Conservation (phyloP, 148 eudicot species). For the Rhododendron mucronatum region DNA sequence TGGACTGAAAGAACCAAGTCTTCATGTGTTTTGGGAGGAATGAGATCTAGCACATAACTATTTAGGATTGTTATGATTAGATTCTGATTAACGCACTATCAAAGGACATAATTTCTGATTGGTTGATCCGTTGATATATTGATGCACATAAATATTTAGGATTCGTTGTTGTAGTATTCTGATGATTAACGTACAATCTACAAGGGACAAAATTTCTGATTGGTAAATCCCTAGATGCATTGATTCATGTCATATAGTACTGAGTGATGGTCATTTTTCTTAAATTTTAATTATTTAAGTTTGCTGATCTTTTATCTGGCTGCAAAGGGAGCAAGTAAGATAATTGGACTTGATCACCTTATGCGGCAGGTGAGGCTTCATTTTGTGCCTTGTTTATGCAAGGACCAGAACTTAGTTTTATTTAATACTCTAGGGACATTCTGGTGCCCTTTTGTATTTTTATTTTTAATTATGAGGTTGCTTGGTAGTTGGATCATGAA, state of each 20-base stretch:
- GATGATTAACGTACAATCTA: not conserved
- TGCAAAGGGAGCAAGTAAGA: slow-evolving; percentile 33
- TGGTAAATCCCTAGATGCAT: not conserved
- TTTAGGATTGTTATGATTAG: not conserved
- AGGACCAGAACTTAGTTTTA: slow-evolving; percentile 19
- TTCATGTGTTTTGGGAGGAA: not conserved
- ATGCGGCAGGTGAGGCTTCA: slow-evolving; percentile 59
- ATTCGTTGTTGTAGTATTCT: not conserved
- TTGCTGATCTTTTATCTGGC: slow-evolving; percentile 6
- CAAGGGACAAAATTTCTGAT: not conserved
- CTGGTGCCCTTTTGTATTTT: slow-evolving; percentile 3
- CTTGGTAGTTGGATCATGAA: not conserved
- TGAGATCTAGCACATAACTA: not conserved
- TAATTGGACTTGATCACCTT: slow-evolving; percentile 75
- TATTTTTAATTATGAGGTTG: not conserved
- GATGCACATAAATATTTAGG: not conserved
- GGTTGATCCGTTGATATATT: not conserved
- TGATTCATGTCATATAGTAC: not conserved
- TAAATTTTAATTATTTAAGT: not conserved
- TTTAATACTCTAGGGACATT: not conserved
- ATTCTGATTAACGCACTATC: not conserved
- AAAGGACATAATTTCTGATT: not conserved
- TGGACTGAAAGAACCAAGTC: not conserved
- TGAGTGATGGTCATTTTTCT: not conserved
- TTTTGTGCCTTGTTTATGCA: slow-evolving; percentile 7